Evolutionary conservation across 2,329 filamentous ascomycete genomes (phyloP), one percentile per base, ranked within the genome.

Genomic region (Dothistroma pini): DNA sequence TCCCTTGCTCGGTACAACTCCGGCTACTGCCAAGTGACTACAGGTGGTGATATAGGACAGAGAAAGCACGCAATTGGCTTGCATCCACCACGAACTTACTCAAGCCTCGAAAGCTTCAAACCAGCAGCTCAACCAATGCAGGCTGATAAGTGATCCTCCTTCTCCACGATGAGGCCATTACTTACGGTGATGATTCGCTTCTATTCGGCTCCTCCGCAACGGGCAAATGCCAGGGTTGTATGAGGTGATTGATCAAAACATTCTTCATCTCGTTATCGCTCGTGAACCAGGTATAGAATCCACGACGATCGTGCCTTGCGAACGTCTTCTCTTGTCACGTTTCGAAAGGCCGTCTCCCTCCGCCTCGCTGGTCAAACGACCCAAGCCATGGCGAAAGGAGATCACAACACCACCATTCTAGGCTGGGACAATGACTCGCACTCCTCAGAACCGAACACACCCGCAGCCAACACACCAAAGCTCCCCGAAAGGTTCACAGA

Each of bases 31-130:
- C 48, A 51, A 51, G 48, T 56, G 41, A 58, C 62, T 25, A 9
- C 48, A 50, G 48, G 22, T 51, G 60, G 52, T 63, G 58, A 61
- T 48, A 61, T 49, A 41, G 53, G 53, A 57, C 52, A 60, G 16
- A 51, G 56, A 9, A 29, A 65, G 63, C 63, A 65, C 63, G 63
- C 63, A 61, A 65, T 60, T 49, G 31, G 51, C 6, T n/a, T 35
- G 31, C 31, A 53, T 21, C 31, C 44, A 47, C 22, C 35, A 9
- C 25, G 34, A 35, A 10, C 32, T 31, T 38, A 19, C 34, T 60
- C 47, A 38, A 49, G 48, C 16, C 44, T n/a, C 22, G 14, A 49
- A 58, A 56, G 55, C 32, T 49, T 56, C 31, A 50, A 21, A 25
- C 49, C 25, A 44, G 14, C 41, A 44, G 41, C 41, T 44, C 41